Conservation (phyloP, 108 stramenopile species). For the Halocafeteria seosinensis region DNA sequence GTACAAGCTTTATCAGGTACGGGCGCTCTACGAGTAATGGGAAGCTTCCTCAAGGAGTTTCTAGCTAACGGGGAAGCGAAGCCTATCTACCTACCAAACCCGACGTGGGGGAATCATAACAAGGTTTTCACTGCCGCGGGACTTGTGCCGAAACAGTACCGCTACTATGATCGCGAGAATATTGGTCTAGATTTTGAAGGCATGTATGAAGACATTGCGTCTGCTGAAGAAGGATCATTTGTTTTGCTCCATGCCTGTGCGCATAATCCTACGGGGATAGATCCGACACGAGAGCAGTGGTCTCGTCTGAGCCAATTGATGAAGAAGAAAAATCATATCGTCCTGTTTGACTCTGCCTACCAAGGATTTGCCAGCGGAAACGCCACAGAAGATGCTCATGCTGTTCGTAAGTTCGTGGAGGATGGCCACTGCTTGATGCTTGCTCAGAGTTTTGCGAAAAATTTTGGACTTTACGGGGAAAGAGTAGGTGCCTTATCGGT, state of each 20-base stretch:
- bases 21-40: conserved; percentile 78
- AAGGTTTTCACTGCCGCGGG: conserved; percentile 68
- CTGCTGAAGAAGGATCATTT: conserved; percentile 58
- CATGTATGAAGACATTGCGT: conserved; percentile 55
- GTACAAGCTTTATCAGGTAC: conserved; percentile 86
- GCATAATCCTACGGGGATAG: conserved; percentile 95
- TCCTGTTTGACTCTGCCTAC: conserved; percentile 91
- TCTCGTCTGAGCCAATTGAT: conserved; percentile 47
- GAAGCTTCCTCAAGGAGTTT: conserved; percentile 61
- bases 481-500: conserved; percentile 75
- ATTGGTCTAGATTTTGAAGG: conserved; percentile 67
- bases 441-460: conserved; percentile 91
- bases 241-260: conserved; percentile 93
- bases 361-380: conserved; percentile 95
- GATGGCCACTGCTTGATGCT: conserved; percentile 68
- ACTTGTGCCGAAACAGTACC: conserved; percentile 58
- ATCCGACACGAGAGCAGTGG: conserved; percentile 82
- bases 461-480: conserved; percentile 96
- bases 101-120: conserved; percentile 93
- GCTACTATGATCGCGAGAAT: conserved; percentile 66
- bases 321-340: conserved; percentile 49
- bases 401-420: conserved; percentile 63
- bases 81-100: conserved; percentile 69
- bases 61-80: conserved; percentile 19
- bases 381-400: conserved; percentile 69